Conservation (phyloP, 2,329 filamentous ascomycete genomes). For the Alternaria tenuissima region DNA sequence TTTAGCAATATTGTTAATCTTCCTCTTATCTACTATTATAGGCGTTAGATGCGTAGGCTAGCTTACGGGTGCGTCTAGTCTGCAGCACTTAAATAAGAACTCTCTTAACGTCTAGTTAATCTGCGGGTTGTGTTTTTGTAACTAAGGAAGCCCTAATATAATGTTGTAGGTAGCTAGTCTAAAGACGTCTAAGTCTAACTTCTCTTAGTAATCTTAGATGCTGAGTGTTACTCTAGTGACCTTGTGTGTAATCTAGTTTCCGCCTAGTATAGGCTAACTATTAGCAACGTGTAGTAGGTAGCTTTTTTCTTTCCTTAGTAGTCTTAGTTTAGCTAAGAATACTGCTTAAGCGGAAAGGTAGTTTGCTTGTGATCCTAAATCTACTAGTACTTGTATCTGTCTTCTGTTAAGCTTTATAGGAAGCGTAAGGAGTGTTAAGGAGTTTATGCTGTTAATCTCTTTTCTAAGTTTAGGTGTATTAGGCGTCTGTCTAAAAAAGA, state of each 20-base stretch:
- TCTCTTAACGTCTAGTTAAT: background rate
- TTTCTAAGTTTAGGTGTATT: too few relatives aligned
- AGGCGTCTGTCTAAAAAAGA: too few relatives aligned
- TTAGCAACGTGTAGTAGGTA: too few relatives aligned
- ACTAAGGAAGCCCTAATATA: background rate
- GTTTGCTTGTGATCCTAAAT: too few relatives aligned
- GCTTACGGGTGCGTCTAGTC: background rate
- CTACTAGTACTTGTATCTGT: too few relatives aligned
- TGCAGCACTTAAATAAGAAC: background rate
- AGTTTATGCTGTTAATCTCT: too few relatives aligned
- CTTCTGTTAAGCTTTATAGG: too few relatives aligned
- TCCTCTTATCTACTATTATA: background rate
- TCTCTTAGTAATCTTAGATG: background rate
- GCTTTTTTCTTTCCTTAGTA: too few relatives aligned
- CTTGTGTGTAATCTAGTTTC: background rate
- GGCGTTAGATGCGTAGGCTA: background rate
- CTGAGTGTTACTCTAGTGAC: background rate
- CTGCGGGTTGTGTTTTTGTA: background rate
- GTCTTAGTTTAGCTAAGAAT: too few relatives aligned
- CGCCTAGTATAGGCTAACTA: background rate
- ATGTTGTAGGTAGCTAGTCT: background rate
- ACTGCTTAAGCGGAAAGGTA: too few relatives aligned
- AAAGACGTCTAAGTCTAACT: background rate
- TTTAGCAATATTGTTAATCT: background rate
- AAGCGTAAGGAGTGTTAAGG: too few relatives aligned